Evolutionary conservation across 345 rosid genomes (phyloP), one percentile per base, ranked within the genome.

Genomic region (Sonneratia caseolaris): DNA sequence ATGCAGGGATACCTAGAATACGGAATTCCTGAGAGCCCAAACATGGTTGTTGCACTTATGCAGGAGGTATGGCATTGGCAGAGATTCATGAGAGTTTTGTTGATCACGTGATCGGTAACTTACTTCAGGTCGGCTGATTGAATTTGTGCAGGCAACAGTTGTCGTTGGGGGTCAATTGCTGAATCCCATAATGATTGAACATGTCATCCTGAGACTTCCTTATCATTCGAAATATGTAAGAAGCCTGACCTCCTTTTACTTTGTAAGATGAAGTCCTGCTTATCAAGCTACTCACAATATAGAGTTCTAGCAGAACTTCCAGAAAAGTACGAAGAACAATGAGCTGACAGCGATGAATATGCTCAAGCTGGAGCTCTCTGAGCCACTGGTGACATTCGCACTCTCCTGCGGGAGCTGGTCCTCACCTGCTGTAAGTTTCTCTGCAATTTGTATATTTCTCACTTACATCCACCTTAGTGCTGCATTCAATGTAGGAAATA

Each of bases 361-460:
- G 57, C 91, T 84, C 43, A 96, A 91, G 4, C 75, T 89, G 89
- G 93, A 91, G 80, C 76, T 89, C 66, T 89, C 93, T 35, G 91
- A 93, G 82, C 97, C 93, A 0, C 76, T 88, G 79, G 93, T 91
- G 64, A 86, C 97, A 66, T 91, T 93, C 74, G 92, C 89, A 65
- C 98, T 89, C 59, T 84, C 92, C 43, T 93, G 96, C 71, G 97
- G 97, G 81, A 93, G 97, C 82, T 86, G 97, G 97, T 93, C 97
- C 79, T 93, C 97, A 61, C 98, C 98, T 64, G 88, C 97, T 69
- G 96, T 93, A 89, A 86, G 97, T 84, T 59, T 1, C 62, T 36
- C 22, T 61, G 66, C 51, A 21, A 38, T 45, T 51, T 21, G 19
- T 64, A 73, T 53, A 57, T 32, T 14, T 61, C 32, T 55, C 64